These are phyloP conservation scores for Aspergillus sp. DNA, from an alignment of 2,329 filamentous ascomycete genomes.

Conservation along the genomic window DNA sequence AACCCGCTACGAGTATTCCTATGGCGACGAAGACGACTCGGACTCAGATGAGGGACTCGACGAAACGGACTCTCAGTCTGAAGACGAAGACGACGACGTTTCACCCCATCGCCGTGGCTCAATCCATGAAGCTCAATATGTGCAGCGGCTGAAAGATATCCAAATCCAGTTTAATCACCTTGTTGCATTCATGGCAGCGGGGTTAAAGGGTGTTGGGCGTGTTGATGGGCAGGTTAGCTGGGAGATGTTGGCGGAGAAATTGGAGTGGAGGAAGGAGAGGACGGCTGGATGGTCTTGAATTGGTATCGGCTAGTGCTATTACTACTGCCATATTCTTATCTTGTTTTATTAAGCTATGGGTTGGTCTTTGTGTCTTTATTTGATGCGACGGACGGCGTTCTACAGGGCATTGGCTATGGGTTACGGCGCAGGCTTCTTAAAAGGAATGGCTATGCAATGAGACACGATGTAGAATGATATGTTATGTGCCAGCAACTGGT, in stretches of 20 bases:
- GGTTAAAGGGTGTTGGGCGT: slow-evolving; percentile 71
- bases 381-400: no score
- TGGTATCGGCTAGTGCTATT: not conserved
- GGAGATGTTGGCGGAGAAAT: slow-evolving; percentile 78
- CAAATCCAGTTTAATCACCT: slow-evolving; percentile 64
- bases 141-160: slow-evolving; percentile 56
- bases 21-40: slow-evolving; percentile 21
- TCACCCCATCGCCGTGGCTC: slow-evolving; percentile 26
- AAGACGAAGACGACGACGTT: not conserved
- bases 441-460: not conserved
- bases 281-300: not conserved
- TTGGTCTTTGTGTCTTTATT: no score
- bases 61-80: slow-evolving; percentile 22
- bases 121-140: slow-evolving; percentile 46
- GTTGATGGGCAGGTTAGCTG: slow-evolving; percentile 71
- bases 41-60: slow-evolving; percentile 28
- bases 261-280: slow-evolving; percentile 54
- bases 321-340: not conserved
- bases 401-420: not conserved
- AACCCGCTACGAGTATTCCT: slow-evolving; percentile 27
- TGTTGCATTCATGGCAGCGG: slow-evolving; percentile 69
- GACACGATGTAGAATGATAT: not conserved
- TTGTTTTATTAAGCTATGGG: no score
- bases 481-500: not conserved
- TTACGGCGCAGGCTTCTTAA: not conserved